A percentile compares a stretch with the other conserved stretches of the same genome.
Evolutionary conservation across 2,329 filamentous ascomycete genomes (phyloP).

Genomic region (Aspergillus udagawae): DNA sequence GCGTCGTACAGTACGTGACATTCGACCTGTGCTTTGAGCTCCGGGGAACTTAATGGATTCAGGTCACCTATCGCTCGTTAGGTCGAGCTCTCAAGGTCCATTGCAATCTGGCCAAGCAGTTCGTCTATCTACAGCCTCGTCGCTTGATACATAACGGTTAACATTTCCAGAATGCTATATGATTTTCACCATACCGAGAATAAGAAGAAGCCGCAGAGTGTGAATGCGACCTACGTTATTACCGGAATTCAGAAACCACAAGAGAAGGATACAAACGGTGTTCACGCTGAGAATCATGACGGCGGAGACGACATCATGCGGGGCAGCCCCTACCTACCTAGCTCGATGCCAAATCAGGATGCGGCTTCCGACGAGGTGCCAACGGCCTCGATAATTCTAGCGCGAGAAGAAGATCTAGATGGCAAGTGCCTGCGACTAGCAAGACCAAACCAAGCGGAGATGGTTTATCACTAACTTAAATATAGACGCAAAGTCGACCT

Average conservation of each 20-base stretch:
- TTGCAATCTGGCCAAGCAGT: conserved; percentile 87
- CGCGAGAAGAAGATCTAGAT: conserved; percentile 68
- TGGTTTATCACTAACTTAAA: not conserved
- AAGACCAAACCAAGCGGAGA: not conserved
- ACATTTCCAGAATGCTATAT: conserved; percentile 66
- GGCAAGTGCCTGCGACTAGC: conserved; percentile 41
- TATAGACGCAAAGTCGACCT: conserved; percentile 62
- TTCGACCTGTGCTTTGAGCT: not conserved
- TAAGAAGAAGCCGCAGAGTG: conserved; percentile 63
- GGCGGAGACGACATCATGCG: conserved; percentile 58
- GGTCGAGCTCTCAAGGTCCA: conserved; percentile 80
- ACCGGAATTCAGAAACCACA: conserved; percentile 60
- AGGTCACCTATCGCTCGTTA: conserved; percentile 84
- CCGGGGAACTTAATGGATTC: conserved; percentile 5
- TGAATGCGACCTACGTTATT: conserved; percentile 92
- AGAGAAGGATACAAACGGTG: conserved; percentile 36
- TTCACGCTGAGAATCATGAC: conserved; percentile 48
- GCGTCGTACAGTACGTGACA: conserved; percentile 59
- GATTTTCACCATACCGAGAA: conserved; percentile 81
- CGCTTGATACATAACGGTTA: conserved; percentile 14
- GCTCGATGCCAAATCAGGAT: conserved; percentile 58
- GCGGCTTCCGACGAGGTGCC: conserved; percentile 48
- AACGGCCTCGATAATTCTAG: conserved; percentile 61
- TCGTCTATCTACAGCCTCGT: conserved; percentile 28
- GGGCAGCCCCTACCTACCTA: conserved; percentile 63